A percentile compares a stretch with the other conserved stretches of the same genome.
Conservation (phyloP, 257 asterid genomes). For the Voacanga thouarsii region DNA sequence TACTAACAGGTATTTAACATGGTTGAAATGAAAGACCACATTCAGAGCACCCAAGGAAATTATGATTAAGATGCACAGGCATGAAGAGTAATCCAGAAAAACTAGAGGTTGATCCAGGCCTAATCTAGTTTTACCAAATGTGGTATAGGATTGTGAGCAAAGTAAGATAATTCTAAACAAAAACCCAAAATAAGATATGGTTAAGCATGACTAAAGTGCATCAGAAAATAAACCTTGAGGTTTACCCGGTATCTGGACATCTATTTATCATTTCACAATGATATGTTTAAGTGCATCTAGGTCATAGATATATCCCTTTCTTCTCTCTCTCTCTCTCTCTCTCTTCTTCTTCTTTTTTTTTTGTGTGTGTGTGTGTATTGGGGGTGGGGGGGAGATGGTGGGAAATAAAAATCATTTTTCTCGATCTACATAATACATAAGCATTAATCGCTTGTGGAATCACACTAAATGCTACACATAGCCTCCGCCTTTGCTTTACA, state of each 20-base stretch:
- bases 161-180: background rate
- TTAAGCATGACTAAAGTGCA: background rate
- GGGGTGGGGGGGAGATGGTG: too few species aligned
- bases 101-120: background rate
- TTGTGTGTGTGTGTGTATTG: too few species aligned
- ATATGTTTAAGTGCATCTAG: background rate
- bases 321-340: background rate
- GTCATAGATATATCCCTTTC: background rate
- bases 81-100: background rate
- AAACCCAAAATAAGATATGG: background rate
- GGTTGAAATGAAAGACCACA: slow-evolving; percentile 3
- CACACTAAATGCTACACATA: background rate
- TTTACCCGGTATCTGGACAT: background rate
- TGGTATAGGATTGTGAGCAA: background rate
- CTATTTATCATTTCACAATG: background rate
- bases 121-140: background rate
- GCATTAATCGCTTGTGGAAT: background rate
- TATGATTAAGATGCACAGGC: background rate
- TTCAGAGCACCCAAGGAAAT: background rate
- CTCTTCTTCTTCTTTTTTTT: too few species aligned
- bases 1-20: slow-evolving; percentile 11
- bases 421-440: background rate
- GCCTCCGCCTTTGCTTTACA: background rate
- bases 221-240: background rate
- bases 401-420: background rate